A percentile compares a stretch with the other conserved stretches of the same genome.
phyloP scores from a whole-genome alignment of 108 stramenopile genomes.

The Cafeteria roenbergensis region DNA sequence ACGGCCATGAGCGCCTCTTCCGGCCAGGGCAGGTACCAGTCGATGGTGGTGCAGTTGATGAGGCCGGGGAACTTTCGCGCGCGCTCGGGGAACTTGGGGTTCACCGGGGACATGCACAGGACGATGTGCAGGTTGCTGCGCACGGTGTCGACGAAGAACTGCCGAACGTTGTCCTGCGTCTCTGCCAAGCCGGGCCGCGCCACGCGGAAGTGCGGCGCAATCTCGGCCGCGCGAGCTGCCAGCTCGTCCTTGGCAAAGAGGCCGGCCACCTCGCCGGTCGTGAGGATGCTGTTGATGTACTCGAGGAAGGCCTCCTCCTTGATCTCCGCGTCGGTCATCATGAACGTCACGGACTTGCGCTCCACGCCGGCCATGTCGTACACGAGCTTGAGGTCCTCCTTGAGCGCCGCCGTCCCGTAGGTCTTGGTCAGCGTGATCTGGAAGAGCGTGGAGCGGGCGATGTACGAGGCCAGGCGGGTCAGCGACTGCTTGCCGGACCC shows the following conservation, averaged over 20 bases:
- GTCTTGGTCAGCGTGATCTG: constrained; percentile 78
- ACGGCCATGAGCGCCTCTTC: constrained; percentile 72
- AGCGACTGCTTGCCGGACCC: constrained; percentile 76
- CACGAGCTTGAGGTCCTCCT: constrained; percentile 66
- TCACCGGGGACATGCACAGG: constrained; percentile 80
- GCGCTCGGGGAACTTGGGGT: constrained; percentile 64
- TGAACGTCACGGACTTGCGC: constrained; percentile 60
- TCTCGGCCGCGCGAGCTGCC: constrained; percentile 69
- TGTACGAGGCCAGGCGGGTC: constrained; percentile 62
- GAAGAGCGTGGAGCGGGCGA: constrained; percentile 61
- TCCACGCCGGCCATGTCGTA: constrained; percentile 68
- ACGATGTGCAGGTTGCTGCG: constrained; percentile 72
- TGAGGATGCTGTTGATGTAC: constrained; percentile 64
- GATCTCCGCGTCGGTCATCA: constrained; percentile 80
- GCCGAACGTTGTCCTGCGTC: constrained; percentile 63
- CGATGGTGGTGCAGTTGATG: constrained; percentile 64
- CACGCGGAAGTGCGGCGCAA: constrained; percentile 43
- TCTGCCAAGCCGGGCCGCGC: constrained; percentile 65
- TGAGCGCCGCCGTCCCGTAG: constrained; percentile 55
- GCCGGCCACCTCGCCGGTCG: constrained; percentile 73
- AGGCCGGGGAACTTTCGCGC: constrained; percentile 76
- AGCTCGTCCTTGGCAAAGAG: constrained; percentile 82
- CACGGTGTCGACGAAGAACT: constrained; percentile 67
- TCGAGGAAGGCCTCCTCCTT: constrained; percentile 76
- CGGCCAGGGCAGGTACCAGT: constrained; percentile 80